phyloP scores from a whole-genome alignment of 78 protist genomes.

The Cyanophora paradoxa region DNA sequence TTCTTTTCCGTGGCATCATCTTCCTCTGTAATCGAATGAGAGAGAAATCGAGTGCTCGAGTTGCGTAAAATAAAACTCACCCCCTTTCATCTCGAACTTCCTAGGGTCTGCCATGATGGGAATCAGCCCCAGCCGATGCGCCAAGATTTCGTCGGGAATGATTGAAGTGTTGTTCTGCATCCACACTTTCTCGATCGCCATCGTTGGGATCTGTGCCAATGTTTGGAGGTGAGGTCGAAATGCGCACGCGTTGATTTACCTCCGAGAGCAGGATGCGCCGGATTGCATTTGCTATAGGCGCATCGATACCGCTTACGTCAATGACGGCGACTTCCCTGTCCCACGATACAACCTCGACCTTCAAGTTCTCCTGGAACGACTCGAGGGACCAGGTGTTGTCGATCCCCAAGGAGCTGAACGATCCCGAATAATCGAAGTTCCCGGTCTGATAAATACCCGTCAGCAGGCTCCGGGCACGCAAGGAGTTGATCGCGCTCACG shows the following conservation, averaged over 20 bases:
- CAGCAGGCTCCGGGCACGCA: too few relatives aligned
- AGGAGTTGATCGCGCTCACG: too few relatives aligned
- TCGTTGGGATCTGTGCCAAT: too few relatives aligned
- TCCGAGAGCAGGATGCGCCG: conserved; percentile 81
- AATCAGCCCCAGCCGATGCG: conserved; percentile 68
- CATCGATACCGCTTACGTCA: conserved; percentile 76
- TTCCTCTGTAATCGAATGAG: too few relatives aligned
- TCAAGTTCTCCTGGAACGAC: neutral
- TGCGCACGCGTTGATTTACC: too few relatives aligned
- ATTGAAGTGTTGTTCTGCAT: conserved; percentile 79
- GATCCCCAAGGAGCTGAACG: neutral
- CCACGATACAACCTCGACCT: neutral
- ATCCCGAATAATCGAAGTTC: neutral
- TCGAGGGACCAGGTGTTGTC: neutral
- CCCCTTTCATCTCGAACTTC: conserved; percentile 30
- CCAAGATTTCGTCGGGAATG: conserved; percentile 79
- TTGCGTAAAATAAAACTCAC: too few relatives aligned
- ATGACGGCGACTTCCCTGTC: conserved; percentile 38
- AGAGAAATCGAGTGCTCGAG: neutral
- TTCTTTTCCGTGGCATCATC: conserved; percentile 19
- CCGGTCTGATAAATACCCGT: too few relatives aligned
- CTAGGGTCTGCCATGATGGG: conserved; percentile 80
- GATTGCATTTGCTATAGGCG: conserved; percentile 86
- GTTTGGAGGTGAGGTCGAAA: too few relatives aligned
- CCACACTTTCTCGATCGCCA: conserved; percentile 87